Evolutionary conservation across 306 rosid genomes (phyloP).

Genomic region (Dalbergia cultrata): DNA sequence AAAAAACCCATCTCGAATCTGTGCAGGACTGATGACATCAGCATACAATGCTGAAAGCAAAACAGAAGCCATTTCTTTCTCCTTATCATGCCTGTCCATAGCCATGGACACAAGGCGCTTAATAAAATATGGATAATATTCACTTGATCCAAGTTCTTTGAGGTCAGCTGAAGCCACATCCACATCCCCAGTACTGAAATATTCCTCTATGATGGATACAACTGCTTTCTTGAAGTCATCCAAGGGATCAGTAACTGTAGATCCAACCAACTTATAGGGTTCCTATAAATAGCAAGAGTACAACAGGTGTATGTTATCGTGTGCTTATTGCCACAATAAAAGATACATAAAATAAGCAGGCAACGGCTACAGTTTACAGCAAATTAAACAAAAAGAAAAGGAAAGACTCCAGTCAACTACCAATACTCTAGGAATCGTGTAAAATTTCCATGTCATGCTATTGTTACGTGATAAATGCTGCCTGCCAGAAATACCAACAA

Average conservation of each 20-base stretch:
- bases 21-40: constrained; percentile 89
- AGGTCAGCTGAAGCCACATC: constrained; percentile 89
- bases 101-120: constrained; percentile 96
- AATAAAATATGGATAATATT: constrained; percentile 88
- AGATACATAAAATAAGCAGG: background rate
- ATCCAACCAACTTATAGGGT: constrained; percentile 91
- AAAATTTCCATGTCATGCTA: background rate
- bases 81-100: constrained; percentile 98
- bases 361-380: background rate
- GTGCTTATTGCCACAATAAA: constrained; percentile 2
- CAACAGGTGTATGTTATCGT: constrained; percentile 3
- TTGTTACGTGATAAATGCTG: background rate
- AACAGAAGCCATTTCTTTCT: constrained; percentile 99
- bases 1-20: constrained; percentile 94
- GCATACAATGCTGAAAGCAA: constrained; percentile 93
- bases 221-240: constrained; percentile 95
- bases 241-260: constrained; percentile 82
- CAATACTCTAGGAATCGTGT: background rate
- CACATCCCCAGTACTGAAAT: constrained; percentile 88
- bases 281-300: constrained; percentile 64
- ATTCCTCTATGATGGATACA: constrained; percentile 85
- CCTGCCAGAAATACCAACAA: too few relatives aligned
- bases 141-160: constrained; percentile 87
- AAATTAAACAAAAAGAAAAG: constrained; percentile 15
- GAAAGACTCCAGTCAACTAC: background rate